Conservation (phyloP, 1,139 yeast genomes). For the Kodamaea sp. region DNA sequence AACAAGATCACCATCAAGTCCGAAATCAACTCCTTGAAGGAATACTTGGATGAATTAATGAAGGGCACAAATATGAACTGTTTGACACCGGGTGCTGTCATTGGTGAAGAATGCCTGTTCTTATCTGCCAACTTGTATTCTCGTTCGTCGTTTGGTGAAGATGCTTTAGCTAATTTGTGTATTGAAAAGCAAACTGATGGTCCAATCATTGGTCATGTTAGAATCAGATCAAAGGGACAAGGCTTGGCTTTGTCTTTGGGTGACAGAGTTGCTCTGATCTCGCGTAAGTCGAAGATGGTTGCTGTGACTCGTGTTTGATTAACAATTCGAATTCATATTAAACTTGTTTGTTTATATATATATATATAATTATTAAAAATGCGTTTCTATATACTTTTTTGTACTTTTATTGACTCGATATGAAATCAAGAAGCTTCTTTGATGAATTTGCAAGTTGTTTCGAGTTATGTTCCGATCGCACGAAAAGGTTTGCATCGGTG, state of each 20-base stretch:
- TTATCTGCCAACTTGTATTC: constrained; percentile 93
- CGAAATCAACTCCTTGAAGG: constrained; percentile 62
- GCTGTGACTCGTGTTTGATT: constrained; percentile 10
- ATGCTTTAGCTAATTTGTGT: constrained; percentile 93
- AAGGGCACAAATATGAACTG: constrained; percentile 91
- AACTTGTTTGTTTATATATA: neutral
- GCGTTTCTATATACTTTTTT: neutral
- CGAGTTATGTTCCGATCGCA: constrained; percentile 19
- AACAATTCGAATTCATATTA: neutral
- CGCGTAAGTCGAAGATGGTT: constrained; percentile 48
- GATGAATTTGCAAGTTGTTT: constrained; percentile 8
- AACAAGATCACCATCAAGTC: constrained; percentile 92
- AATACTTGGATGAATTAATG: constrained; percentile 73
- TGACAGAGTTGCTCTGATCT: constrained; percentile 81
- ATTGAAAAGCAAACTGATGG: constrained; percentile 78
- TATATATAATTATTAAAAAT: constrained; percentile 1
- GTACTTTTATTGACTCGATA: neutral
- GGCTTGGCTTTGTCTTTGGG: constrained; percentile 95
- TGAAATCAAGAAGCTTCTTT: neutral
- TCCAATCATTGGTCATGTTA: constrained; percentile 87
- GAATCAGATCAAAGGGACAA: constrained; percentile 97
- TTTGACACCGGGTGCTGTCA: constrained; percentile 84
- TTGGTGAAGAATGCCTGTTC: constrained; percentile 87
- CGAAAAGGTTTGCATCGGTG: constrained; percentile 26
- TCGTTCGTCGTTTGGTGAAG: constrained; percentile 93